A percentile compares a stretch with the other conserved stretches of the same genome.
Evolutionary conservation across 73 alveolate species (phyloP).

Genomic region (Tetrahymena borealis): DNA sequence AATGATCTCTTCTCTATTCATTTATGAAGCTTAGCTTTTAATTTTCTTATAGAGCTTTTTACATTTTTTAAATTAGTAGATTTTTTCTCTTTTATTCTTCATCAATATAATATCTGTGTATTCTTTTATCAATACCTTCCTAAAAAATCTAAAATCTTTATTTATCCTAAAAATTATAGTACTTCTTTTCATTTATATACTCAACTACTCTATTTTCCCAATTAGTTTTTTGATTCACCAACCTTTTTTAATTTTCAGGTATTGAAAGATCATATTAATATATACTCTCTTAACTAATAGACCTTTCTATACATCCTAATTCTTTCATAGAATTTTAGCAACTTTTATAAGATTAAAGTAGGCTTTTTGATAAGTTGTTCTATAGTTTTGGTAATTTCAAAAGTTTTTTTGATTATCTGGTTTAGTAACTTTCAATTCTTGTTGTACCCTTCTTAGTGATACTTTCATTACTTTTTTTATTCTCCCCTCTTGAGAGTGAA

Average conservation of each 20-base stretch:
- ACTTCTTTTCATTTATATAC: neutral
- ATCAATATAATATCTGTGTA: neutral
- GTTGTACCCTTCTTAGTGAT: neutral
- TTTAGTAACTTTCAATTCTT: neutral
- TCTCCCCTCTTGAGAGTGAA: neutral
- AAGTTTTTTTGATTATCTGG: neutral
- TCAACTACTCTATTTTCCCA: neutral
- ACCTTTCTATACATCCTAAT: neutral
- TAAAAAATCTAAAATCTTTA: neutral
- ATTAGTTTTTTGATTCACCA: neutral
- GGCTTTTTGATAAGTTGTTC: neutral
- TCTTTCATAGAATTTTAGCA: neutral
- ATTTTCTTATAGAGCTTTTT: neutral
- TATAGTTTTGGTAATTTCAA: neutral
- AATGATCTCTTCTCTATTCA: neutral
- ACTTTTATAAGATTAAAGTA: neutral
- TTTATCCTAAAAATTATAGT: neutral
- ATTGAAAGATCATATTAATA: neutral
- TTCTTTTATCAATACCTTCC: neutral
- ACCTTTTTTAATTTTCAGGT: neutral
- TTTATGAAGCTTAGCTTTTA: neutral
- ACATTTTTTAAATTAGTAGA: neutral
- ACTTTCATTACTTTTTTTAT: neutral
- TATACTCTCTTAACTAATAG: neutral
- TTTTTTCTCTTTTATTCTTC: neutral